phyloP scores from a whole-genome alignment of 495 filamentous ascomycete genomes.

The Aspergillus asperescens region DNA sequence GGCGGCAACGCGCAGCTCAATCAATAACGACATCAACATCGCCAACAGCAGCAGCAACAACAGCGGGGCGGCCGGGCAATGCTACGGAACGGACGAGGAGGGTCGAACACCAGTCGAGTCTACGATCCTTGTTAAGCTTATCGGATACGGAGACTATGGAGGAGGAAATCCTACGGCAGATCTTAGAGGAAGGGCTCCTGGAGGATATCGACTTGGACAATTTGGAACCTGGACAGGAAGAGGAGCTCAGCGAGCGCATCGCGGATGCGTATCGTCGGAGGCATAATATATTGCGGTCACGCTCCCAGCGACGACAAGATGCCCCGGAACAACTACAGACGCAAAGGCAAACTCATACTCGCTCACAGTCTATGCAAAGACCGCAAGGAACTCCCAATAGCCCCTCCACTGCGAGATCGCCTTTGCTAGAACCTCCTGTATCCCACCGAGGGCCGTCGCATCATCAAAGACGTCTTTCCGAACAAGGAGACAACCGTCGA shows the following conservation, averaged over 20 bases:
- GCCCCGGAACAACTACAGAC: constrained; percentile 19
- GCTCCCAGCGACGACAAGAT: constrained; percentile 28
- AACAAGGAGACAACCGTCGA: constrained; percentile 36
- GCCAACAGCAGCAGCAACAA: too few species aligned
- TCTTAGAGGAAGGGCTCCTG: constrained; percentile 79
- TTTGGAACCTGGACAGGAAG: constrained; percentile 68
- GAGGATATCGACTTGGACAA: constrained; percentile 82
- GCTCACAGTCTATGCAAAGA: constrained; percentile 35
- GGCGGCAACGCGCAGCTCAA: constrained; percentile 20
- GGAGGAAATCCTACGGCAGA: constrained; percentile 83
- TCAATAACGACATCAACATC: too few species aligned
- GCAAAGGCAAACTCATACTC: constrained; percentile 24
- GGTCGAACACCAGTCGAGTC: constrained; percentile 78
- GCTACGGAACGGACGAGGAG: constrained; percentile 39
- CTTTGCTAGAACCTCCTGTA: constrained; percentile 44
- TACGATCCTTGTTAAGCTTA: constrained; percentile 73
- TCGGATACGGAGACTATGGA: constrained; percentile 78
- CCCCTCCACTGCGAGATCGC: constrained; percentile 52
- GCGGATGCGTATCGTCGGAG: constrained; percentile 77
- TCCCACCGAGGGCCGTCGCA: constrained; percentile 27
- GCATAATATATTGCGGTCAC: constrained; percentile 47
- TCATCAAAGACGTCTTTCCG: constrained; percentile 49
- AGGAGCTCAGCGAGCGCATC: constrained; percentile 82
- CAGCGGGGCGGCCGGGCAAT: constrained; percentile 3
- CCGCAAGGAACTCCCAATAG: constrained; percentile 28